These are phyloP conservation scores for Brettanomyces nanus DNA, from an alignment of 805 yeast genomes.

Conservation along the genomic window DNA sequence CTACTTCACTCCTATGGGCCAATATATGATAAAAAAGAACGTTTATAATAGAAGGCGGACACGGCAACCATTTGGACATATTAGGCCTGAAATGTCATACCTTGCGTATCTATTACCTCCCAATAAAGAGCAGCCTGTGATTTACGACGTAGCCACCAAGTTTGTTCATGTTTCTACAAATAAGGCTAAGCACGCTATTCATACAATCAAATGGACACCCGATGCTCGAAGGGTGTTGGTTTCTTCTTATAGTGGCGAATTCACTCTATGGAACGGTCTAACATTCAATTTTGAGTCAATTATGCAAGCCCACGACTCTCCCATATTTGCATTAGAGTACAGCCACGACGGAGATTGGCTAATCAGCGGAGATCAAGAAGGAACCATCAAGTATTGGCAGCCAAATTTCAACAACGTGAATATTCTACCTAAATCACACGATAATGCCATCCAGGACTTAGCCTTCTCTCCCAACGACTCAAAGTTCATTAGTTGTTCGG, in stretches of 20 bases:
- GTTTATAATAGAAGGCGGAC: constrained; percentile 31
- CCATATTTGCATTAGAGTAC: constrained; percentile 71
- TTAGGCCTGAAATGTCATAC: constrained; percentile 65
- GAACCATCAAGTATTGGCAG: constrained; percentile 91
- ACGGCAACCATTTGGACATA: constrained; percentile 34
- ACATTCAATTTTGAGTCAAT: constrained; percentile 93
- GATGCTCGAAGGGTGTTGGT: constrained; percentile 88
- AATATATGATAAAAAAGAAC: constrained; percentile 46
- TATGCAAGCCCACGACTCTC: constrained; percentile 96
- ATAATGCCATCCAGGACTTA: constrained; percentile 78
- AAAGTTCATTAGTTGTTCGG: constrained; percentile 89
- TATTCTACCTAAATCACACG: constrained; percentile 59
- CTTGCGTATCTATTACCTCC: constrained; percentile 62
- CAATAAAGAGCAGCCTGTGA: constrained; percentile 35
- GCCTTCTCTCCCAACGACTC: constrained; percentile 87
- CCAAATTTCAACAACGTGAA: constrained; percentile 96
- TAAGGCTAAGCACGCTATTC: constrained; percentile 85
- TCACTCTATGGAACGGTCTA: constrained; percentile 94
- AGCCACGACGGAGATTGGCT: constrained; percentile 93
- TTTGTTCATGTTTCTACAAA: constrained; percentile 88
- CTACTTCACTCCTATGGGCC: constrained; percentile 66
- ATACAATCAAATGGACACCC: constrained; percentile 92
- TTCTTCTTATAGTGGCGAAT: constrained; percentile 89
- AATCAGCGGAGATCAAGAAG: constrained; percentile 88
- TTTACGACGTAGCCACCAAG: constrained; percentile 63